These are phyloP conservation scores for Rhipidocladum racemiflorum DNA, from an alignment of 176 grass and related monocot species.

Conservation along the genomic window DNA sequence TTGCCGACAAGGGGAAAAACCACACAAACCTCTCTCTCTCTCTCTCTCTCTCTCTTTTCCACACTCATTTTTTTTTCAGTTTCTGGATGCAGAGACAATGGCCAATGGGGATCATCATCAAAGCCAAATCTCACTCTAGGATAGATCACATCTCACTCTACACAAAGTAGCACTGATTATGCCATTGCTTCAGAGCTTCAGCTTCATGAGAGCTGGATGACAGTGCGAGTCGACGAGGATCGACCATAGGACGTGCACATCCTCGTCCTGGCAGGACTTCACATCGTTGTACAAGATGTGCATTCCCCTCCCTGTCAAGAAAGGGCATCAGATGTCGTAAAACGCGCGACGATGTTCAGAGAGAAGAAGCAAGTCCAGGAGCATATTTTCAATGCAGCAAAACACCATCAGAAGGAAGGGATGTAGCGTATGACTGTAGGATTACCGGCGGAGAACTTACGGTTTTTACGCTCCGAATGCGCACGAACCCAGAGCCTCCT, in stretches of 20 bases:
- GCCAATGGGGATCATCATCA: slow-evolving; percentile 6
- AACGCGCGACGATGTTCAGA: not conserved
- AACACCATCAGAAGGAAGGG: slow-evolving; percentile 3
- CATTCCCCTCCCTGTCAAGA: slow-evolving; percentile 58
- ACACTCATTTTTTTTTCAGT: not conserved
- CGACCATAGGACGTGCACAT: slow-evolving; percentile 74
- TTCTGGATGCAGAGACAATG: slow-evolving; percentile 22
- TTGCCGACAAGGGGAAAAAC: not conserved
- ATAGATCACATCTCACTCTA: not conserved
- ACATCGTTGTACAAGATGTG: slow-evolving; percentile 73
- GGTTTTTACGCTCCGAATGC: slow-evolving; percentile 48
- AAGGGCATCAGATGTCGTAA: not conserved
- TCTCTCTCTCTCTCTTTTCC: not conserved
- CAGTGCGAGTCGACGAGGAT: slow-evolving; percentile 64
- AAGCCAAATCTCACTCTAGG: slow-evolving; percentile 4
- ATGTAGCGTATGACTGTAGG: not conserved
- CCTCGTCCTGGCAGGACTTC: slow-evolving; percentile 69
- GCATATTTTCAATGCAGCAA: not conserved
- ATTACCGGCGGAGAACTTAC: slow-evolving; percentile 29
- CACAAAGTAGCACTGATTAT: not conserved
- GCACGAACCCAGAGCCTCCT: slow-evolving; percentile 60
- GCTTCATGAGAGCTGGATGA: slow-evolving; percentile 38
- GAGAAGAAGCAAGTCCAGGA: not conserved
- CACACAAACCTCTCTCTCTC: not conserved
- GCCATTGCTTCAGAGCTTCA: slow-evolving; percentile 40